Percentiles rank a stretch among this genome's conserved stretches.
These are phyloP conservation scores for Cryphonectria nitschkei DNA, from an alignment of 2,329 filamentous ascomycete genomes.

Conservation along the genomic window DNA sequence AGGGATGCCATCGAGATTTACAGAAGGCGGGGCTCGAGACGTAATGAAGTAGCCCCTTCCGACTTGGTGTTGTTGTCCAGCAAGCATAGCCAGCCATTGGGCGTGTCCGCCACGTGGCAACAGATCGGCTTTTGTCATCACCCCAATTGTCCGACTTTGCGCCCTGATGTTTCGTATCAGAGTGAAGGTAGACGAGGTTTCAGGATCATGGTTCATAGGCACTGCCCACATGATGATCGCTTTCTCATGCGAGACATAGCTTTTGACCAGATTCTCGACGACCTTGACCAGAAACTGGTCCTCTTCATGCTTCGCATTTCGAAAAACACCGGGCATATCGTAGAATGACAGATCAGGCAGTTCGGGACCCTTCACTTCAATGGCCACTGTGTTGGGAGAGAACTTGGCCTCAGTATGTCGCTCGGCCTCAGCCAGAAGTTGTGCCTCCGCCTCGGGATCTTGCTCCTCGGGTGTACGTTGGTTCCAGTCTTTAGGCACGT, in stretches of 20 bases:
- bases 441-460: constrained; percentile 26
- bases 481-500: constrained; percentile 51
- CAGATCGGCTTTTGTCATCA: constrained; percentile 85
- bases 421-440: constrained; percentile 40
- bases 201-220: constrained; percentile 77
- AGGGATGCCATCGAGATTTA: not conserved
- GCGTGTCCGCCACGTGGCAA: constrained; percentile 55
- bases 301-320: constrained; percentile 64
- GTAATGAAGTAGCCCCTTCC: constrained; percentile 82
- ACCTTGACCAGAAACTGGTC: constrained; percentile 73
- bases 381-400: constrained; percentile 77
- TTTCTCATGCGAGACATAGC: constrained; percentile 70
- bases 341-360: constrained; percentile 80
- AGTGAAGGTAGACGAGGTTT: constrained; percentile 72
- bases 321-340: constrained; percentile 83
- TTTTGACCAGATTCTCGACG: constrained; percentile 69
- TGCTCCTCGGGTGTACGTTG: constrained; percentile 29
- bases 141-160: constrained; percentile 66
- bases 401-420: constrained; percentile 65
- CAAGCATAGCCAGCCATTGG: constrained; percentile 59
- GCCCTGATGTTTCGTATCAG: constrained; percentile 64
- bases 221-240: constrained; percentile 79
- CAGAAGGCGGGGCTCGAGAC: constrained; percentile 58
- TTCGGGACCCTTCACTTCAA: constrained; percentile 73
- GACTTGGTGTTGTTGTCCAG: constrained; percentile 62